Evolutionary conservation across 179 eudicot species (phyloP), one percentile per base, ranked within the genome.

Genomic region (Dionaea muscipula): DNA sequence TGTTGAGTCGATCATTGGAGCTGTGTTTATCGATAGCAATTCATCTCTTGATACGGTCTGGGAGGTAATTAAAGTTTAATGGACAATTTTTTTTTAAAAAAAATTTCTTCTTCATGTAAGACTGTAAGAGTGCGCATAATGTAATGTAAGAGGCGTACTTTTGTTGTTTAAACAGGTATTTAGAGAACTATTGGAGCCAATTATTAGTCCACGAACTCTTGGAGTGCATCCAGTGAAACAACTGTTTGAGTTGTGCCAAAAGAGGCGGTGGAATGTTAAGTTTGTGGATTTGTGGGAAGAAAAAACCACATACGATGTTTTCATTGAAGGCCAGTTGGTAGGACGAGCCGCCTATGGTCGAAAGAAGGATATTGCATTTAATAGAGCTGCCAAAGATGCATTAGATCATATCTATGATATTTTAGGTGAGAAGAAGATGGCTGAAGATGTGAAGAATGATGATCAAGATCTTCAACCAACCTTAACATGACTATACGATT

Each of bases 1-100:
- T 2, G 81, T 79, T 17, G 84, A 79, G 51, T 72, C 81, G 7
- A 62, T 60, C 12, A 60, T 79, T 26, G 84, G 78, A 7, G 81
- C 78, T 0, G 57, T 79, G 26, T 72, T 40, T 35, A 35, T 76
- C 2, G 84, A 79, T 57, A 39, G 56, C 49, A 38, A 48, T 15
- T 57, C 47, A 3, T 70, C 64, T 0, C 21, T 68, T 3, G 75
- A 79, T n/a, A 66, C 37, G 7, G 74, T 77, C 1, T 75, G 78
- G 74, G 47, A 62, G 76, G 84, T 78, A 46, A 36, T n/a, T n/a
- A n/a, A n/a, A n/a, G 37, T 25, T 17, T 25, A 23, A n/a, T n/a
- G n/a, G n/a, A n/a, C n/a, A n/a, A n/a, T n/a, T 53, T 10, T 3
- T 31, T 1, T 43, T 21, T 50, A 10, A 17, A 28, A 7, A 28